phyloP scores from a whole-genome alignment of 441 rosid species.

The Aleurites moluccanus region DNA sequence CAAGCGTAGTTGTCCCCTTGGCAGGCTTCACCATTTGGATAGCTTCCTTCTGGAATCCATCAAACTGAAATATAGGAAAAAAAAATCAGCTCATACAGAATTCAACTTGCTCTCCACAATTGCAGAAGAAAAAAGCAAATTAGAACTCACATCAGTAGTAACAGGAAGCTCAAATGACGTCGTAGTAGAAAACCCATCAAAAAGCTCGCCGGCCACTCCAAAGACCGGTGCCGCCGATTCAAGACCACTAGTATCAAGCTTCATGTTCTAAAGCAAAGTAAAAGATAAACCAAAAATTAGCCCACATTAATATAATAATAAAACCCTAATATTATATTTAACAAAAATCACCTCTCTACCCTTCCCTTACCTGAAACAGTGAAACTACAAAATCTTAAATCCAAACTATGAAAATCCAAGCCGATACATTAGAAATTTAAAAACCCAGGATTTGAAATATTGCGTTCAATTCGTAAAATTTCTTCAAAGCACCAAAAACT shows the following conservation, averaged over 20 bases:
- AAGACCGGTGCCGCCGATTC: constrained; percentile 49
- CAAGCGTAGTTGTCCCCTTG: constrained; percentile 95
- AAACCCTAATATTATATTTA: background rate
- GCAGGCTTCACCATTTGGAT: constrained; percentile 87
- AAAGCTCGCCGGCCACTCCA: constrained; percentile 39
- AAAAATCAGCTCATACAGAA: constrained; percentile 11
- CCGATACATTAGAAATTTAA: background rate
- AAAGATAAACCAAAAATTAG: background rate
- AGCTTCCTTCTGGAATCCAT: constrained; percentile 83
- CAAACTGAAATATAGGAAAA: constrained; percentile 52
- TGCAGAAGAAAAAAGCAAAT: constrained; percentile 5
- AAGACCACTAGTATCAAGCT: constrained; percentile 77
- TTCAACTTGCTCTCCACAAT: background rate
- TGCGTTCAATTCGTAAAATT: background rate
- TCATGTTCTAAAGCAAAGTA: constrained; percentile 39
- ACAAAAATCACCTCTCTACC: background rate
- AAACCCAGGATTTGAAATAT: background rate
- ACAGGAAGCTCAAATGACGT: constrained; percentile 69
- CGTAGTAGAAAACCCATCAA: constrained; percentile 43
- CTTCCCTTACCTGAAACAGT: background rate
- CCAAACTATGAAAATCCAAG: too few species aligned
- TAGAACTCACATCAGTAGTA: constrained; percentile 64
- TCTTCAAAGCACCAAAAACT: background rate
- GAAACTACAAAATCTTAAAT: background rate
- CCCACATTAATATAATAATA: background rate